These are phyloP conservation scores for Vicia faba DNA, from an alignment of 306 rosid species.

Conservation along the genomic window DNA sequence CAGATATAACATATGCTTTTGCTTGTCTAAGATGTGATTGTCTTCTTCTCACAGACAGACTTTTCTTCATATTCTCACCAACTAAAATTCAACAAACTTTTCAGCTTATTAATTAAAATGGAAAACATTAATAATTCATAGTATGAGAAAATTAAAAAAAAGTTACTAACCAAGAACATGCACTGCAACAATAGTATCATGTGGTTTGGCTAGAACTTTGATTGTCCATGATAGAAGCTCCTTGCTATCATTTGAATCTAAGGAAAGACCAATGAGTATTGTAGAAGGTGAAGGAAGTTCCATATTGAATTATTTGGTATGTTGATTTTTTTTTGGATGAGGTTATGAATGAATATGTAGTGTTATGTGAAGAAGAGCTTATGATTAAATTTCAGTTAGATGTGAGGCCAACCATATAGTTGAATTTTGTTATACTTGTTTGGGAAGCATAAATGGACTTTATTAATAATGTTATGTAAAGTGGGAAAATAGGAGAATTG, in stretches of 20 bases:
- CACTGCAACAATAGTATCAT: constrained; percentile 74
- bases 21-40: constrained; percentile 76
- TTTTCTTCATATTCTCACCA: constrained; percentile 55
- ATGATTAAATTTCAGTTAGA: constrained; percentile 76
- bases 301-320: constrained; percentile 43
- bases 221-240: constrained; percentile 80
- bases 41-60: constrained; percentile 37
- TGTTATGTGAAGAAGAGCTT: constrained; percentile 13
- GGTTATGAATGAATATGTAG: constrained; percentile 54
- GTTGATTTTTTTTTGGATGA: constrained; percentile 39
- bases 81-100: constrained; percentile 43
- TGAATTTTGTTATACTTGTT: constrained; percentile 65
- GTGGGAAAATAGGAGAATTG: constrained; percentile 35
- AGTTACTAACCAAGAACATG: constrained; percentile 77
- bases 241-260: constrained; percentile 64
- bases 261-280: constrained; percentile 78
- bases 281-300: constrained; percentile 50
- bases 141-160: not conserved
- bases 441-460: constrained; percentile 72
- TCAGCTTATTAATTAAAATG: not conserved
- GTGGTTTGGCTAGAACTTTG: constrained; percentile 68
- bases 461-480: not conserved
- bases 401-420: constrained; percentile 64
- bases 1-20: constrained; percentile 82
- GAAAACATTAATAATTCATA: constrained; percentile 8